These are phyloP conservation scores for Trypanosoma platydactyli DNA, from an alignment of 208 protist species.

Conservation along the genomic window DNA sequence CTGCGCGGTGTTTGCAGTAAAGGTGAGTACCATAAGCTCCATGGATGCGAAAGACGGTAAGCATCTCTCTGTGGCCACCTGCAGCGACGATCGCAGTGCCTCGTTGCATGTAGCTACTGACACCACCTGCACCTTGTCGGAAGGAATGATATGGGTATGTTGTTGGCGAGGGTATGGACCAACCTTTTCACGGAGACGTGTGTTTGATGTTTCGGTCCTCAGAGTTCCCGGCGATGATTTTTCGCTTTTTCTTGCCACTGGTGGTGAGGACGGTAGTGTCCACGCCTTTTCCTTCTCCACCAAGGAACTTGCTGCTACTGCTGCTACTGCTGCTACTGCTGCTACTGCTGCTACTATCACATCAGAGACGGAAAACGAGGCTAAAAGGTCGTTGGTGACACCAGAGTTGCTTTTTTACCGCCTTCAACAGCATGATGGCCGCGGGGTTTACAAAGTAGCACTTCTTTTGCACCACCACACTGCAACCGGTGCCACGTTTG, in stretches of 20 bases:
- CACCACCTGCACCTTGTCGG: not conserved
- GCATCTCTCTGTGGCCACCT: conserved; percentile 48
- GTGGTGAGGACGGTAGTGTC: conserved; percentile 62
- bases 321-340: not conserved
- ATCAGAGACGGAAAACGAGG: not conserved
- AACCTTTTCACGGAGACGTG: conserved; percentile 45
- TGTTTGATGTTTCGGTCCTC: conserved; percentile 67
- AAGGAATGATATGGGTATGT: conserved; percentile 29
- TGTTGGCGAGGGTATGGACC: conserved; percentile 42
- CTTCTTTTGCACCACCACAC: conserved; percentile 14
- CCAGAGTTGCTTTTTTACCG: conserved; percentile 7
- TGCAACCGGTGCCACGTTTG: not conserved
- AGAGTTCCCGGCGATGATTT: not conserved
- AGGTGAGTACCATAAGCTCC: conserved; percentile 3
- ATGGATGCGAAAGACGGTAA: not conserved
- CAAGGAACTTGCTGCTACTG: not conserved
- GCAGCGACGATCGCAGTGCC: conserved; percentile 77
- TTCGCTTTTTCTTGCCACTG: conserved; percentile 33
- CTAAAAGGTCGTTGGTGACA: not conserved
- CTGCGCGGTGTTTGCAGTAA: conserved; percentile 73
- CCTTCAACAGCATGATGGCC: conserved; percentile 53
- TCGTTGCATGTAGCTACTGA: conserved; percentile 33
- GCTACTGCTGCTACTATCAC: too few relatives aligned
- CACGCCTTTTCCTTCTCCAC: conserved; percentile 31
- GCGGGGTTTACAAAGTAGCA: conserved; percentile 57